Base-by-base conservation (phyloP, 2,329 filamentous ascomycete species). In the Beauveria sp. region DNA sequence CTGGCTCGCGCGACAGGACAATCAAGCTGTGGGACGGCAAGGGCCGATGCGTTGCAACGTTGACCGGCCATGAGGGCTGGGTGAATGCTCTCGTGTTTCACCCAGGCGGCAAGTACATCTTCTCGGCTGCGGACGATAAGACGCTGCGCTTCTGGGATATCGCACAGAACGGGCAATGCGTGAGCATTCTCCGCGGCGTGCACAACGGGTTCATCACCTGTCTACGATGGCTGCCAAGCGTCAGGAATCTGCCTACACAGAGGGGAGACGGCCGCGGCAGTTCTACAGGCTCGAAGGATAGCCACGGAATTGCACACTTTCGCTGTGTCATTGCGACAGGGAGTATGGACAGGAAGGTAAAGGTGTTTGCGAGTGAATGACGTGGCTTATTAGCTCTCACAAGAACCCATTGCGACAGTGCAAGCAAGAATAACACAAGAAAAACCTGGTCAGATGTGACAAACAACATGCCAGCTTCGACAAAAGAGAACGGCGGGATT, bases 1-100 rank as follows among this genome's bases (percentile, higher is more conserved):
- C 93, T 0, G 93, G 91, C 12, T 89, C 89, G 10, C 81, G 93
- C 72, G 93, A 97, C 74, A 97, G 96, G 78, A 89, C 87, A 0
- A 96, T 98, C 71, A 88, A 87, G 69, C 77, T 98, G 8, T 96
- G 92, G 91, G 90, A 96, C 71, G 83, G 87, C 12, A 84, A 91
- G 60, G 93, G 93, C 34, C 91, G 87, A 12, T 85, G 91, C 65
- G 86, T 97, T 71, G 93, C 91, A 72, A 95, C 89, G 0, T 79
- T 98, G 1, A 77, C 86, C 1, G 93, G 93, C 1, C 93, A 97
- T 71, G 93, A 97, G 72, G 97, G 96, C 71, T 98, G 93, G 93
- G 86, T 98, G 10, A 86, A 91, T 38, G 89, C 84, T 1, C 75
- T 97, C 8, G 86, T 91, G 18, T 98, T 96, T 72, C 93, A 97